Evolutionary conservation across 2,329 filamentous ascomycete species (phyloP).

Genomic region (Xylariaceae sp.): DNA sequence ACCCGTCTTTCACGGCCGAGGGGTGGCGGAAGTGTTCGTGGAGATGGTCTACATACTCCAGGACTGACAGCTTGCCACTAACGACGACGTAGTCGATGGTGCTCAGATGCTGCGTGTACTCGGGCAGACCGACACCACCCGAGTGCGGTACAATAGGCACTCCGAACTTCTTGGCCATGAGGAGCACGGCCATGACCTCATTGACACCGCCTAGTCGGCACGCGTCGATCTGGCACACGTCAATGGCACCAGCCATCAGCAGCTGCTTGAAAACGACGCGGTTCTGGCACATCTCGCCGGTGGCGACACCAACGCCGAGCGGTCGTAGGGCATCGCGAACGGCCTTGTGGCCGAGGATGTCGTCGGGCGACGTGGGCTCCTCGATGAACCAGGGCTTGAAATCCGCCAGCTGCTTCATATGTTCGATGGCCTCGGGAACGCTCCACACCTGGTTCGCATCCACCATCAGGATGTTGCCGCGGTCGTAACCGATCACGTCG

Average conservation of each 20-base stretch:
- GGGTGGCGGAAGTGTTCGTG: conserved; percentile 91
- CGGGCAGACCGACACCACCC: conserved; percentile 82
- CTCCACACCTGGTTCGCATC: conserved; percentile 93
- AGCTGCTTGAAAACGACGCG: conserved; percentile 92
- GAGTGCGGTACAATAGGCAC: conserved; percentile 85
- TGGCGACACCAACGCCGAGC: conserved; percentile 75
- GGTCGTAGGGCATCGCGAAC: conserved; percentile 74
- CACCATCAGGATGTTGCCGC: conserved; percentile 82
- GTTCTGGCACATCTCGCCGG: conserved; percentile 94
- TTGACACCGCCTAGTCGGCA: conserved; percentile 87
- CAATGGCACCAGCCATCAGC: conserved; percentile 71
- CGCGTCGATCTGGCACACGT: conserved; percentile 85
- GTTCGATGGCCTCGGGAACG: conserved; percentile 79
- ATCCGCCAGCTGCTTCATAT: conserved; percentile 75
- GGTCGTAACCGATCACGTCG: conserved; percentile 74
- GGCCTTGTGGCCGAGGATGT: conserved; percentile 81
- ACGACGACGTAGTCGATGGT: conserved; percentile 92
- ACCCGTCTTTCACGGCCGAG: conserved; percentile 72
- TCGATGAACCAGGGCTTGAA: conserved; percentile 94
- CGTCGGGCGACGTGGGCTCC: conserved; percentile 85
- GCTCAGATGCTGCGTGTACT: conserved; percentile 89
- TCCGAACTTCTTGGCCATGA: conserved; percentile 73
- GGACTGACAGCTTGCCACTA: conserved; percentile 69
- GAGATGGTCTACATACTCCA: conserved; percentile 90
- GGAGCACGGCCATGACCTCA: conserved; percentile 82